phyloP scores from a whole-genome alignment of 2,329 filamentous ascomycete genomes.

The Tolypocladium ophioglossoides region DNA sequence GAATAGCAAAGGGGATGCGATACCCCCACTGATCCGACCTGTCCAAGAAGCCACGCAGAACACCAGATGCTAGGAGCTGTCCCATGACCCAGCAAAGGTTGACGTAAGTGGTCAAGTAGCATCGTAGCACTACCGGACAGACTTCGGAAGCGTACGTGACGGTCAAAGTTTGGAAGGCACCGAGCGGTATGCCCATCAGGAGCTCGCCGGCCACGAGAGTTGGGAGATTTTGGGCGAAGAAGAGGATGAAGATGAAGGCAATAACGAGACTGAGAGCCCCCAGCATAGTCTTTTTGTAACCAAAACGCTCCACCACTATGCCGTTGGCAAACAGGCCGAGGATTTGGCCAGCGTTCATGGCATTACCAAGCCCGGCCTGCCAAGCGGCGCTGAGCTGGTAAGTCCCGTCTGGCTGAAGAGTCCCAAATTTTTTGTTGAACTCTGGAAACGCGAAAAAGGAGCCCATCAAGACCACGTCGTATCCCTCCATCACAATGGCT shows the following conservation, averaged over 20 bases:
- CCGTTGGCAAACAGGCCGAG: constrained; percentile 58
- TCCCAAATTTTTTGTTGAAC: constrained; percentile 48
- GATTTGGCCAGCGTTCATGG: constrained; percentile 41
- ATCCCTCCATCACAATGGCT: constrained; percentile 85
- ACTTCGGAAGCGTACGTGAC: constrained; percentile 63
- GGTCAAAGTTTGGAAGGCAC: constrained; percentile 47
- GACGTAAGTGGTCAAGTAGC: constrained; percentile 63
- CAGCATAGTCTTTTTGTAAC: constrained; percentile 56
- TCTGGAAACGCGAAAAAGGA: constrained; percentile 60
- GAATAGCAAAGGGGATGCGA: constrained; percentile 59
- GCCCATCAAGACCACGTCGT: constrained; percentile 70
- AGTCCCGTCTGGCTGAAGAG: constrained; percentile 29
- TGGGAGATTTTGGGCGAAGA: constrained; percentile 50
- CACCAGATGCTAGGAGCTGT: constrained; percentile 62
- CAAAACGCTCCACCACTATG: constrained; percentile 51
- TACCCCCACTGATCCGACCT: constrained; percentile 59
- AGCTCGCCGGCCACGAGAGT: constrained; percentile 51
- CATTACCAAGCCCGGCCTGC: constrained; percentile 51
- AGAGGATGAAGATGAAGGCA: constrained; percentile 52
- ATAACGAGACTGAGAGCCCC: constrained; percentile 40
- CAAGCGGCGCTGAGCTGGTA: constrained; percentile 49
- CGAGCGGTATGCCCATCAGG: constrained; percentile 51
- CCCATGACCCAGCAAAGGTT: constrained; percentile 73
- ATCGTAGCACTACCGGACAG: constrained; percentile 60
- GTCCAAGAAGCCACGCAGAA: constrained; percentile 56